Conservation (phyloP, 2,329 filamentous ascomycete species). For the Paracamarosporium sp. region DNA sequence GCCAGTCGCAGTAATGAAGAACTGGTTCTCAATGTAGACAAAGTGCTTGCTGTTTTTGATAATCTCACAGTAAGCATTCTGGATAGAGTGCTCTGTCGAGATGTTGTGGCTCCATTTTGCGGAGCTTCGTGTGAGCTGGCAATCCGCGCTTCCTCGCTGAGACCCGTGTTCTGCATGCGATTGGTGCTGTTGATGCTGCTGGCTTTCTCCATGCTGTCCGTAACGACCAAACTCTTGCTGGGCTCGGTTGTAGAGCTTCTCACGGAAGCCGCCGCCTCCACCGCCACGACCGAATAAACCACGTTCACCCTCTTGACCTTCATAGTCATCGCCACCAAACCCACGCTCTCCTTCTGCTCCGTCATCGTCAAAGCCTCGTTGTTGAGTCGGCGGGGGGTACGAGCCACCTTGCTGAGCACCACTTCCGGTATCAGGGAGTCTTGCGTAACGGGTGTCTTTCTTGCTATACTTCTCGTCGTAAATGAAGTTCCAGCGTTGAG, state of each 20-base stretch:
- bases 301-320: constrained; percentile 33
- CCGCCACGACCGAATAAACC: constrained; percentile 34
- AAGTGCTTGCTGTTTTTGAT: constrained; percentile 75
- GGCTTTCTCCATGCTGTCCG: constrained; percentile 25
- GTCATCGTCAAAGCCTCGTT: constrained; percentile 41
- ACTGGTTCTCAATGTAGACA: constrained; percentile 84
- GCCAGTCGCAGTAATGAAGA: constrained; percentile 85
- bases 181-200: constrained; percentile 23
- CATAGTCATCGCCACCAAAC: constrained; percentile 37
- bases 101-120: constrained; percentile 67
- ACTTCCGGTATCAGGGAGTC: constrained; percentile 34
- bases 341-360: constrained; percentile 43
- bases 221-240: constrained; percentile 33
- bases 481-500: constrained; percentile 91
- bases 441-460: constrained; percentile 58
- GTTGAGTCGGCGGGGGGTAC: constrained; percentile 50
- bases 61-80: constrained; percentile 79
- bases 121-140: constrained; percentile 47
- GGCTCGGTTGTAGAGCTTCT: constrained; percentile 36
- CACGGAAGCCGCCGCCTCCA: constrained; percentile 27
- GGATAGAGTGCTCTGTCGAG: constrained; percentile 72
- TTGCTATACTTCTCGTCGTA: constrained; percentile 80
- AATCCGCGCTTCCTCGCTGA: constrained; percentile 37
- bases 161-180: constrained; percentile 41
- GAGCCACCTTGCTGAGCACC: constrained; percentile 46